A percentile compares a stretch with the other conserved stretches of the same genome.
These are phyloP conservation scores for Pseudotsuga menziesii DNA, from an alignment of 75 land plant genomes.

Conservation along the genomic window DNA sequence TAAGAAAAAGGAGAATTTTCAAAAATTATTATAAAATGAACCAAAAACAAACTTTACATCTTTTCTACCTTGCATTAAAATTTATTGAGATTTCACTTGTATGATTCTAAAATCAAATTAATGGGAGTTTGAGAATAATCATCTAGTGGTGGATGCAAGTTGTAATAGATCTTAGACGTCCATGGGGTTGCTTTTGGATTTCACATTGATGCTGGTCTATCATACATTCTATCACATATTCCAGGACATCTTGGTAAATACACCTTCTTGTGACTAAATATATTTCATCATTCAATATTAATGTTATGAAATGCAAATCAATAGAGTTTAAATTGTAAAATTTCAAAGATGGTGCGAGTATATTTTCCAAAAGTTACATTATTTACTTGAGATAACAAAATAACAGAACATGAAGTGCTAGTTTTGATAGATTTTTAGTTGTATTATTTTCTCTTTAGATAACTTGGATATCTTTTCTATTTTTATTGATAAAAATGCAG, in stretches of 20 bases:
- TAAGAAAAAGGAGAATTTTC: no score
- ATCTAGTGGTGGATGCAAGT: neutral
- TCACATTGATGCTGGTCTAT: conserved; percentile 87
- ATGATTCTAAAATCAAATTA: no score
- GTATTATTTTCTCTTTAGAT: neutral
- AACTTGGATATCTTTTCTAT: neutral
- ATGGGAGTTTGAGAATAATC: no score
- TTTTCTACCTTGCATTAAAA: no score
- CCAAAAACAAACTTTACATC: no score
- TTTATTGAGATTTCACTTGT: no score
- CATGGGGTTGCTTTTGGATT: conserved; percentile 90
- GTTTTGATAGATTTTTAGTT: neutral
- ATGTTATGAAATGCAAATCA: neutral
- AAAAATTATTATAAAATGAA: no score
- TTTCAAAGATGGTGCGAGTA: neutral
- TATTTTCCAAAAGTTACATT: neutral
- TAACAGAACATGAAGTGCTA: no score
- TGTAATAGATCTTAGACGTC: conserved; percentile 64
- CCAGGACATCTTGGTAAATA: conserved; percentile 76
- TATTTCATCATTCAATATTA: no score
- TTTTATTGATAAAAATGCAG: conserved; percentile 28
- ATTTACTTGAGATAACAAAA: no score
- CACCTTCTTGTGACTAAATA: neutral
- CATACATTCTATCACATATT: conserved; percentile 79
- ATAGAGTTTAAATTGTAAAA: neutral